Evolutionary conservation across 495 filamentous ascomycete species (phyloP).

Genomic region (Podospora sp.): DNA sequence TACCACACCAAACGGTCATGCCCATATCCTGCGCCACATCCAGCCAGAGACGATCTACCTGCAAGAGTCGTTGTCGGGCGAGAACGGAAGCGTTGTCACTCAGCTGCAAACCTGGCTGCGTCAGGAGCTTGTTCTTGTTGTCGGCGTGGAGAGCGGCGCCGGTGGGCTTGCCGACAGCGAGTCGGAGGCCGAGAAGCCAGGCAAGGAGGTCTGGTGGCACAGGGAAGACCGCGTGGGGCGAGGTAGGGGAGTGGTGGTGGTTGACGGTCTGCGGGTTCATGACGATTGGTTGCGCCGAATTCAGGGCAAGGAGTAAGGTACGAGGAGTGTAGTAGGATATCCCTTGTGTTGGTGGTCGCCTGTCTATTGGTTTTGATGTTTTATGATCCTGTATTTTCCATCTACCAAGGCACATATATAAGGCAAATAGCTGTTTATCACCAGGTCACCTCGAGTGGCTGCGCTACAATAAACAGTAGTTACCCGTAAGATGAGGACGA

Average conservation of each 20-base stretch:
- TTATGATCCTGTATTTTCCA: constrained; percentile 17
- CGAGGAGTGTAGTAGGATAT: neutral
- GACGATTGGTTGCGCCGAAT: constrained; percentile 84
- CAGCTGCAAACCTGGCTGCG: constrained; percentile 83
- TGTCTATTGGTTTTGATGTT: constrained; percentile 14
- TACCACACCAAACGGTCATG: constrained; percentile 71
- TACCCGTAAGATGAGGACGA: too few relatives aligned
- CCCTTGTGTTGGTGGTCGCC: constrained; percentile 3
- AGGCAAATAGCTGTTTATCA: neutral
- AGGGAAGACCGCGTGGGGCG: constrained; percentile 76
- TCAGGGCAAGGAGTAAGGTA: constrained; percentile 64
- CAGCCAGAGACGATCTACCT: constrained; percentile 82
- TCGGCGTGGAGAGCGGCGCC: constrained; percentile 80
- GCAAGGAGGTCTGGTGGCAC: constrained; percentile 76
- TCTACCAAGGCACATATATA: neutral
- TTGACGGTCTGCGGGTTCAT: constrained; percentile 73
- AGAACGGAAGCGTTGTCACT: constrained; percentile 67
- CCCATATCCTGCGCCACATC: constrained; percentile 82
- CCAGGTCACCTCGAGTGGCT: neutral
- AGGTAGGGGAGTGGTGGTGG: constrained; percentile 82
- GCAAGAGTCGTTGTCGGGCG: constrained; percentile 74
- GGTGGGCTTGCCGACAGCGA: constrained; percentile 90
- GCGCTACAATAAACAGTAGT: neutral
- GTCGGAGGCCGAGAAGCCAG: constrained; percentile 66
- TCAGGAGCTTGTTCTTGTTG: constrained; percentile 76